A percentile compares a stretch with the other conserved stretches of the same genome.
These are phyloP conservation scores for Magnolia officinalis DNA, from an alignment of 164 flowering plant genomes.

Conservation along the genomic window DNA sequence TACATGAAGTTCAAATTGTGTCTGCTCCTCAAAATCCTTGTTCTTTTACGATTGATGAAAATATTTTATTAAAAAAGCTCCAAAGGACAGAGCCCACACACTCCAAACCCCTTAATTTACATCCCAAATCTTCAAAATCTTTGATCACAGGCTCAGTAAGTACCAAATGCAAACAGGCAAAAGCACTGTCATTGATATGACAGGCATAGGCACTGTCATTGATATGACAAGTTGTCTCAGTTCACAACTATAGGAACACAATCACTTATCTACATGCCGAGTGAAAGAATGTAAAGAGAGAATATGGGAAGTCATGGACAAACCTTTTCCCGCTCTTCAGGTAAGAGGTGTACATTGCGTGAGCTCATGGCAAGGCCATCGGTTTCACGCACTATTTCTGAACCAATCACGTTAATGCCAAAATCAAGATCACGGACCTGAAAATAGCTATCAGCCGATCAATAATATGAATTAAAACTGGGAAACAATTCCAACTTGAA, in stretches of 20 bases:
- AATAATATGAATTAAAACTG: background rate
- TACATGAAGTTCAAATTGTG: too few species aligned
- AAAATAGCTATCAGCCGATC: conserved; percentile 5
- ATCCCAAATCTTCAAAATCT: too few species aligned
- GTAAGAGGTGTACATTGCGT: conserved; percentile 75
- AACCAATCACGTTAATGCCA: conserved; percentile 60
- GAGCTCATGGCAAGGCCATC: conserved; percentile 99
- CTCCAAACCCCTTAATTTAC: too few species aligned
- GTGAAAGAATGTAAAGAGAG: background rate
- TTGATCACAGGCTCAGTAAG: too few species aligned
- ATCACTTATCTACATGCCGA: background rate
- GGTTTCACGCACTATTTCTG: conserved; percentile 72
- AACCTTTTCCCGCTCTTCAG: conserved; percentile 81
- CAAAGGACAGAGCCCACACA: too few species aligned
- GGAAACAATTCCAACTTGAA: background rate
- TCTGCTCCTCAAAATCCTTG: too few species aligned
- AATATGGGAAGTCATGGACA: background rate
- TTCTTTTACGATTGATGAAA: too few species aligned
- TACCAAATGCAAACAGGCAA: too few species aligned
- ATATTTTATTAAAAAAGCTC: too few species aligned
- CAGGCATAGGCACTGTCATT: too few species aligned
- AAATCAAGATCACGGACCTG: conserved; percentile 96
- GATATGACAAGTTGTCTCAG: background rate
- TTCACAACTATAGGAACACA: background rate
- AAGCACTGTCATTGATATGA: too few species aligned